These are phyloP conservation scores for Quercus phellos DNA, from an alignment of 331 rosid species.

Conservation along the genomic window DNA sequence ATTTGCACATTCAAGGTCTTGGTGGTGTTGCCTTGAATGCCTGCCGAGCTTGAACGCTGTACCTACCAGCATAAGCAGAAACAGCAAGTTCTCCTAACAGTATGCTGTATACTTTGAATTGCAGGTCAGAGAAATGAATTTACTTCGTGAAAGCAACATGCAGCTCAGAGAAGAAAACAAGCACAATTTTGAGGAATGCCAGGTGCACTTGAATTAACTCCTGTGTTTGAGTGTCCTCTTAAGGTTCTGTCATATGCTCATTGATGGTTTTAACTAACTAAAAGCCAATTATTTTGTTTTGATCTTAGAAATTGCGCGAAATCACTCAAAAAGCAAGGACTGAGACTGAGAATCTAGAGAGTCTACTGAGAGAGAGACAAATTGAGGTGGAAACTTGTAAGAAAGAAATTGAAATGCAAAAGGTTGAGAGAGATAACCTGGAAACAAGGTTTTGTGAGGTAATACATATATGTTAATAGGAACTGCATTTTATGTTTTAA, in stretches of 20 bases:
- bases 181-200: slow-evolving; percentile 95
- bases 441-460: slow-evolving; percentile 73
- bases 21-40: slow-evolving; percentile 66
- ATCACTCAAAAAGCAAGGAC: slow-evolving; percentile 52
- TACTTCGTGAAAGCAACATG: slow-evolving; percentile 93
- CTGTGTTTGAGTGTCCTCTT: no score
- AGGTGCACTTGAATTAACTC: slow-evolving; percentile 35
- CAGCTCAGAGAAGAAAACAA: slow-evolving; percentile 99
- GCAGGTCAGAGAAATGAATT: slow-evolving; percentile 84
- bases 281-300: not conserved
- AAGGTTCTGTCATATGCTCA: not conserved
- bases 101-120: slow-evolving; percentile 11
- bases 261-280: not conserved
- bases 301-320: slow-evolving; percentile 69
- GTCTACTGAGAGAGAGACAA: slow-evolving; percentile 50
- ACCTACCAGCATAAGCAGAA: slow-evolving; percentile 72
- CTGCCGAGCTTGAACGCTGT: slow-evolving; percentile 68
- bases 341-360: slow-evolving; percentile 53
- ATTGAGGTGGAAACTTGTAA: slow-evolving; percentile 53
- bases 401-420: slow-evolving; percentile 55
- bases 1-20: slow-evolving; percentile 41
- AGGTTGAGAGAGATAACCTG: slow-evolving; percentile 49
- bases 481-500: not conserved
- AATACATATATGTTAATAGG: slow-evolving; percentile 17
- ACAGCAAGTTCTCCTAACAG: slow-evolving; percentile 45